Percentiles rank a stretch among this genome's conserved stretches.
These are phyloP conservation scores for Balansia obtecta DNA, from an alignment of 2,329 filamentous ascomycete genomes.

Conservation along the genomic window DNA sequence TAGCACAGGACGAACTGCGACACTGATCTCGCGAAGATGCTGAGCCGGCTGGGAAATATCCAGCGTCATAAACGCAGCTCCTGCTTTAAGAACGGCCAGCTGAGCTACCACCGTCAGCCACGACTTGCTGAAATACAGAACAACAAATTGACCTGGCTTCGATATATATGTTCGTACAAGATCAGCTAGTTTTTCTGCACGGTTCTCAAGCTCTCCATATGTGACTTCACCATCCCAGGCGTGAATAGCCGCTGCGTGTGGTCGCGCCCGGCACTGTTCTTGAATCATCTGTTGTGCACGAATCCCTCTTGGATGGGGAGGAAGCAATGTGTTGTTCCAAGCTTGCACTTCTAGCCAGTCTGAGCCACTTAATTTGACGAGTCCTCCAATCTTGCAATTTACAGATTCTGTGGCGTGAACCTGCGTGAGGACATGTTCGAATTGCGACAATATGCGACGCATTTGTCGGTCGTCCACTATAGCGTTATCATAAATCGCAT, in stretches of 20 bases:
- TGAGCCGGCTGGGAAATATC: background rate
- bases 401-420: background rate
- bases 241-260: background rate
- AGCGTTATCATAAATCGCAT: background rate
- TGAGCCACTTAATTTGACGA: background rate
- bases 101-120: background rate
- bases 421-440: background rate
- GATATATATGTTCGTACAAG: background rate
- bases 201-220: background rate
- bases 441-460: background rate
- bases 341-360: background rate
- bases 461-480: background rate
- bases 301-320: too few species aligned
- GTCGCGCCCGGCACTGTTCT: background rate
- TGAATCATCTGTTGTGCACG: background rate
- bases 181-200: background rate
- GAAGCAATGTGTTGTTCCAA: background rate
- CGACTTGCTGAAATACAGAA: background rate
- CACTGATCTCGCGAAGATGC: background rate
- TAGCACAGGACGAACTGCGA: background rate
- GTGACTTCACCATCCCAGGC: background rate
- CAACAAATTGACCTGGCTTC: background rate
- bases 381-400: background rate
- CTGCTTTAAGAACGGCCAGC: background rate
- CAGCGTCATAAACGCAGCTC: background rate